A percentile compares a stretch with the other conserved stretches of the same genome.
These are phyloP conservation scores for Seiridium cupressi DNA, from an alignment of 2,329 filamentous ascomycete genomes.

Conservation along the genomic window DNA sequence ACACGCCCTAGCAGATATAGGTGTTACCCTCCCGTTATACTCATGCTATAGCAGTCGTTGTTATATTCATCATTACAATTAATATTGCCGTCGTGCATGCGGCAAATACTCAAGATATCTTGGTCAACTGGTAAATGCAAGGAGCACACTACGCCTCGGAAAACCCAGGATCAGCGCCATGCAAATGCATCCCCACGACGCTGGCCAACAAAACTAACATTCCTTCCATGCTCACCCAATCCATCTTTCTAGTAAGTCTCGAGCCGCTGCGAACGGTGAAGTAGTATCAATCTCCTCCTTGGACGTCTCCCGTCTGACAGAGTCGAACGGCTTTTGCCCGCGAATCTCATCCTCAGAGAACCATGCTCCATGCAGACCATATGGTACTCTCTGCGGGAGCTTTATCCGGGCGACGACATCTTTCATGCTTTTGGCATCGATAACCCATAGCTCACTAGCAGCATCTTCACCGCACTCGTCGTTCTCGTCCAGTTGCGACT, in stretches of 20 bases:
- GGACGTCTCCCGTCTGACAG: constrained; percentile 15
- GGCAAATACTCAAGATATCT: too few relatives aligned
- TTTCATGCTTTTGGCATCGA: constrained; percentile 62
- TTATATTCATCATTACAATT: too few relatives aligned
- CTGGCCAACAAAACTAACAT: neutral
- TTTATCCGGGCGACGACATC: constrained; percentile 56
- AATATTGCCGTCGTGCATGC: too few relatives aligned
- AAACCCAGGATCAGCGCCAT: too few relatives aligned
- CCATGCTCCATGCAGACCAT: constrained; percentile 66
- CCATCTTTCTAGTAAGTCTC: constrained; percentile 20
- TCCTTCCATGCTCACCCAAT: constrained; percentile 15
- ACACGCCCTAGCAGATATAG: too few relatives aligned
- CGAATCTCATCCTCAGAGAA: constrained; percentile 52
- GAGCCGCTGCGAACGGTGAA: constrained; percentile 20
- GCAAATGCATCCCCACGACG: neutral
- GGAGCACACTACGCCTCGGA: too few relatives aligned
- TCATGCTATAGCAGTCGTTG: too few relatives aligned
- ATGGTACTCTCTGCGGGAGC: constrained; percentile 67
- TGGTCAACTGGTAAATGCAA: too few relatives aligned
- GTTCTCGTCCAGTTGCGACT: constrained; percentile 55
- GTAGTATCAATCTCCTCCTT: constrained; percentile 19
- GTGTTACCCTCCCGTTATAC: too few relatives aligned
- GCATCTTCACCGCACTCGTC: constrained; percentile 44
- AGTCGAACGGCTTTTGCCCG: constrained; percentile 37
- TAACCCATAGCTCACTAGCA: constrained; percentile 64